phyloP scores from a whole-genome alignment of 176 grass and related monocot genomes.

The Puccinellia tenuiflora region DNA sequence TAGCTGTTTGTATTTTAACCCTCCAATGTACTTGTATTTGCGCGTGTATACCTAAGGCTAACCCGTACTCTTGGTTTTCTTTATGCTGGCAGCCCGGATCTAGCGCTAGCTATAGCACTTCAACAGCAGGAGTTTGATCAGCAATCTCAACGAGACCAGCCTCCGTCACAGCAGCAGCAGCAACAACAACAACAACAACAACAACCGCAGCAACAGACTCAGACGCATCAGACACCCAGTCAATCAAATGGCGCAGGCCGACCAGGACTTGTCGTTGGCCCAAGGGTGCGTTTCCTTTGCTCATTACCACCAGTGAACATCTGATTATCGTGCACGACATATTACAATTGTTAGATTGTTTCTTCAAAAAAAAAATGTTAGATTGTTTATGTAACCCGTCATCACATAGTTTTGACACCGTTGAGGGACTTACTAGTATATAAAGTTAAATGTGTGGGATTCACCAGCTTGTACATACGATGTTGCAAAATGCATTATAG shows the following conservation, averaged over 20 bases:
- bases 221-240: slow-evolving; percentile 21
- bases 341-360: not conserved
- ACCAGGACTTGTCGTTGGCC: slow-evolving; percentile 68
- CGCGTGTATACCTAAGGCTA: not conserved
- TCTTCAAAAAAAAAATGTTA: no score
- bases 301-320: not conserved
- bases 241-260: slow-evolving; percentile 53
- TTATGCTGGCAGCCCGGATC: slow-evolving; percentile 70
- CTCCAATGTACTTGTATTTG: not conserved
- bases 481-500: not conserved
- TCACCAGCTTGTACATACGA: not conserved
- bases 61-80: not conserved
- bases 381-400: not conserved
- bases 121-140: slow-evolving; percentile 92
- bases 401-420: not conserved
- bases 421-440: not conserved
- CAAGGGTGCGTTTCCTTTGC: slow-evolving; percentile 53
- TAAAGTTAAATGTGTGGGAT: not conserved
- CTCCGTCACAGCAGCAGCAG: slow-evolving; percentile 31
- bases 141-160: slow-evolving; percentile 34
- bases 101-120: slow-evolving; percentile 83
- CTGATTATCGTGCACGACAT: not conserved
- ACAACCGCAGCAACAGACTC: slow-evolving; percentile 22
- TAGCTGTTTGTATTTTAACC: not conserved
- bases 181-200: slow-evolving; percentile 20